A percentile compares a stretch with the other conserved stretches of the same genome.
Conservation (phyloP, 78 protist genomes). For the Trichosphaerium sp. region DNA sequence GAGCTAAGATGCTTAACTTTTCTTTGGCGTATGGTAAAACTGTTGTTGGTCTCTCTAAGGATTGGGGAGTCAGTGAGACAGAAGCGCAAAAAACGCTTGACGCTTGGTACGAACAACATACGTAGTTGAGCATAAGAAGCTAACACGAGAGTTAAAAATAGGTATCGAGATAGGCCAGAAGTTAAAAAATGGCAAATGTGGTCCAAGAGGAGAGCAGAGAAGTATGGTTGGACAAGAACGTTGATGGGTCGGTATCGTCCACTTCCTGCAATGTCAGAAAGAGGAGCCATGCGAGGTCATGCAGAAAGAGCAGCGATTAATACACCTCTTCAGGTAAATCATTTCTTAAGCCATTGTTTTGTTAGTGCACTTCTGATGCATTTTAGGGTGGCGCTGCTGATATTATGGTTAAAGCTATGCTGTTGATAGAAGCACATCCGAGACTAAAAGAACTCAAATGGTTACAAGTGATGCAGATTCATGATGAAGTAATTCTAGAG, state of each 20-base stretch:
- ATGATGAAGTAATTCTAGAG: conserved; percentile 74
- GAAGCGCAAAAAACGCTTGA: conserved; percentile 65
- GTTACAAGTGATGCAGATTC: conserved; percentile 55
- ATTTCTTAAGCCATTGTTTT: background rate
- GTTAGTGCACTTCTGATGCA: no score
- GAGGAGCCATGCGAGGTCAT: conserved; percentile 26
- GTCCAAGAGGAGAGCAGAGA: conserved; percentile 26
- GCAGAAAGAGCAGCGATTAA: conserved; percentile 65
- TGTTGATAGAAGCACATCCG: conserved; percentile 24
- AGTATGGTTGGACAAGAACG: conserved; percentile 37
- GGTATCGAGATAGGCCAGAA: conserved; percentile 67
- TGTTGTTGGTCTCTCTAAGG: conserved; percentile 45
- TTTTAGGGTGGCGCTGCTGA: conserved; percentile 78
- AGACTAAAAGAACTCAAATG: conserved; percentile 40
- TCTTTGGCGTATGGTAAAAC: conserved; percentile 84
- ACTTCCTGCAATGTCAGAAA: conserved; percentile 34
- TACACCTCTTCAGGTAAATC: conserved; percentile 68
- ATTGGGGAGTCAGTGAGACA: conserved; percentile 56
- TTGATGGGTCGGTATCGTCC: conserved; percentile 45
- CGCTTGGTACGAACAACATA: conserved; percentile 56
- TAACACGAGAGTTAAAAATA: no score
- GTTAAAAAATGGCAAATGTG: conserved; percentile 60
- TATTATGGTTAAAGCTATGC: conserved; percentile 67
- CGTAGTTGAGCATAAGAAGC: no score
- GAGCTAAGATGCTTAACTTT: conserved; percentile 73